Evolutionary conservation across 306 rosid genomes (phyloP).

Genomic region (Lotus japonicus): DNA sequence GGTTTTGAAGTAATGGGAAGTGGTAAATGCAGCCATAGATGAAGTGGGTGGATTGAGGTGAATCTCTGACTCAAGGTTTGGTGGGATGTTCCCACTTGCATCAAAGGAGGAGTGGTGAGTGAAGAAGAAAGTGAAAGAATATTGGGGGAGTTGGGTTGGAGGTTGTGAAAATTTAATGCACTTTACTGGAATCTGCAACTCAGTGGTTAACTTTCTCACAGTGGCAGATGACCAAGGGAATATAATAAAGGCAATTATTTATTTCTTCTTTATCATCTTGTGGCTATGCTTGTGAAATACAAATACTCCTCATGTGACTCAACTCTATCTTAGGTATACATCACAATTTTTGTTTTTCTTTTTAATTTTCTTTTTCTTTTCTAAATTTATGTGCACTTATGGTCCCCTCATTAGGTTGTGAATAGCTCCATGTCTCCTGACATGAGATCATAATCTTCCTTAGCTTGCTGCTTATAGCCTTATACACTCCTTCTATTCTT

Average conservation of each 20-base stretch:
- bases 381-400: neutral
- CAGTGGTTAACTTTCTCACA: conserved; percentile 34
- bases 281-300: conserved; percentile 14
- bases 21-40: conserved; percentile 48
- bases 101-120: conserved; percentile 29
- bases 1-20: conserved; percentile 31
- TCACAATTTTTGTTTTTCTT: neutral
- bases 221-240: conserved; percentile 55
- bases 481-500: too few relatives aligned
- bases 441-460: neutral
- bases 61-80: conserved; percentile 25
- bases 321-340: neutral
- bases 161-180: conserved; percentile 68
- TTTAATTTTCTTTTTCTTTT: neutral
- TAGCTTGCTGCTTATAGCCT: too few relatives aligned
- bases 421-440: neutral
- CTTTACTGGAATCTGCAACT: conserved; percentile 45
- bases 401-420: conserved; percentile 18
- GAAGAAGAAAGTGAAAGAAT: conserved; percentile 43
- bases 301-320: conserved; percentile 1
- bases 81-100: conserved; percentile 34
- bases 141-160: conserved; percentile 45
- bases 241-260: conserved; percentile 12
- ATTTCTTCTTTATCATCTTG: neutral
- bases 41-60: conserved; percentile 22